A percentile compares a stretch with the other conserved stretches of the same genome.
Evolutionary conservation across 2,329 filamentous ascomycete species (phyloP).

Genomic region (Beauveria sp.): DNA sequence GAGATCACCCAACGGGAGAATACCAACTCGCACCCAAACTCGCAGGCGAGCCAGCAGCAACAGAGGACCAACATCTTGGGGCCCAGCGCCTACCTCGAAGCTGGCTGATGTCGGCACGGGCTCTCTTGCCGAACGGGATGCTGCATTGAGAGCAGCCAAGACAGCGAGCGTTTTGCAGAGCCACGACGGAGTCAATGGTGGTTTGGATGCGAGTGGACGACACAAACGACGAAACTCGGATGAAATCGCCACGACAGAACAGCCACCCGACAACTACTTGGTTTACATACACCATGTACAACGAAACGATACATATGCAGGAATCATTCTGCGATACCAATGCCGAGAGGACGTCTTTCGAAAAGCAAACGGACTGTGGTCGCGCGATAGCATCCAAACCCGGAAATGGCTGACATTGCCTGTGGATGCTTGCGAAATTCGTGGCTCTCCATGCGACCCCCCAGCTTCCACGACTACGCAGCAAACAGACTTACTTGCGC

Average conservation of each 20-base stretch:
- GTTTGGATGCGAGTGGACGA: slow-evolving; percentile 45
- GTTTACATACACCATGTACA: slow-evolving; percentile 87
- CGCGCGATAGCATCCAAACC: slow-evolving; percentile 80
- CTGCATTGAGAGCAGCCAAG: slow-evolving; percentile 46
- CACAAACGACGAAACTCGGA: slow-evolving; percentile 64
- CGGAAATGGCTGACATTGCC: slow-evolving; percentile 76
- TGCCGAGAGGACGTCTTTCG: slow-evolving; percentile 77
- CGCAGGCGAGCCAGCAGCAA: slow-evolving; percentile 14
- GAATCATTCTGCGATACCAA: slow-evolving; percentile 82
- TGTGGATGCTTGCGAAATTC: slow-evolving; percentile 80
- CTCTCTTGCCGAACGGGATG: slow-evolving; percentile 44
- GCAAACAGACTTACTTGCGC: slow-evolving; percentile 43
- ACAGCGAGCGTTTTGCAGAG: slow-evolving; percentile 54
- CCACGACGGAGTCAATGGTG: slow-evolving; percentile 51
- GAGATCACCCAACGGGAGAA: background rate
- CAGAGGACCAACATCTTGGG: slow-evolving; percentile 31
- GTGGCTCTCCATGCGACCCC: slow-evolving; percentile 60
- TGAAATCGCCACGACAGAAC: slow-evolving; percentile 43
- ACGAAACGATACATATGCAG: slow-evolving; percentile 78
- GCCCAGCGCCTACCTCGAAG: slow-evolving; percentile 41
- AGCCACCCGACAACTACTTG: slow-evolving; percentile 64
- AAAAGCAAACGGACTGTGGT: slow-evolving; percentile 90
- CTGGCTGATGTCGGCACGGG: slow-evolving; percentile 46
- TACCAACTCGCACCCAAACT: slow-evolving; percentile 14
- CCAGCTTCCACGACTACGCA: slow-evolving; percentile 34